Conservation (phyloP, 768 basidiomycete species). For the Suillus occidentalis region DNA sequence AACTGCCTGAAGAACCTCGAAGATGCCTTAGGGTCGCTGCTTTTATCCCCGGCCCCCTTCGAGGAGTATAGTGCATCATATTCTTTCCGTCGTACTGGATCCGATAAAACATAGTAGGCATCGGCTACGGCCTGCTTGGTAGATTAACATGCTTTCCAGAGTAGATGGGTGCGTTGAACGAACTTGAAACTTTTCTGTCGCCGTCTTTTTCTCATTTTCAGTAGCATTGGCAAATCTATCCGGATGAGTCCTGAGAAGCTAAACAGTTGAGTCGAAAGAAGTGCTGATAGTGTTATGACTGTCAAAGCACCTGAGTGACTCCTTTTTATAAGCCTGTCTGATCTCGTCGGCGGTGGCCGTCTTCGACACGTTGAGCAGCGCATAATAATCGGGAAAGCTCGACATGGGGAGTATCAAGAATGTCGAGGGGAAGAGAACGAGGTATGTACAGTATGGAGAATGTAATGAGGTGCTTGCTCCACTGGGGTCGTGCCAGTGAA, state of each 20-base stretch:
- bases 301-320: conserved; percentile 62
- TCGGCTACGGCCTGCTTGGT: conserved; percentile 75
- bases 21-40: conserved; percentile 65
- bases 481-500: neutral
- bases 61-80: conserved; percentile 70
- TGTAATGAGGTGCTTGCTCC: neutral
- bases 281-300: neutral
- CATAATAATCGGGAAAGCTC: conserved; percentile 79
- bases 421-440: neutral
- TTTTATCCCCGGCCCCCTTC: conserved; percentile 48
- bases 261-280: conserved; percentile 18
- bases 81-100: conserved; percentile 67
- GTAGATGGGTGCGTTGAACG: conserved; percentile 11
- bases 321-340: conserved; percentile 74
- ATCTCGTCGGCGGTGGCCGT: conserved; percentile 70
- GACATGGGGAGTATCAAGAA: conserved; percentile 50
- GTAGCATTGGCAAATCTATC: conserved; percentile 76
- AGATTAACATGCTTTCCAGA: neutral
- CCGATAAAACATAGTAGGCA: conserved; percentile 91
- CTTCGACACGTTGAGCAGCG: conserved; percentile 53
- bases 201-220: conserved; percentile 63
- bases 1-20: conserved; percentile 78
- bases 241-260: conserved; percentile 72
- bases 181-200: conserved; percentile 88
- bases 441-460: neutral